A percentile compares a stretch with the other conserved stretches of the same genome.
phyloP scores from a whole-genome alignment of 208 protist species.

The Trypanosoma caninum region DNA sequence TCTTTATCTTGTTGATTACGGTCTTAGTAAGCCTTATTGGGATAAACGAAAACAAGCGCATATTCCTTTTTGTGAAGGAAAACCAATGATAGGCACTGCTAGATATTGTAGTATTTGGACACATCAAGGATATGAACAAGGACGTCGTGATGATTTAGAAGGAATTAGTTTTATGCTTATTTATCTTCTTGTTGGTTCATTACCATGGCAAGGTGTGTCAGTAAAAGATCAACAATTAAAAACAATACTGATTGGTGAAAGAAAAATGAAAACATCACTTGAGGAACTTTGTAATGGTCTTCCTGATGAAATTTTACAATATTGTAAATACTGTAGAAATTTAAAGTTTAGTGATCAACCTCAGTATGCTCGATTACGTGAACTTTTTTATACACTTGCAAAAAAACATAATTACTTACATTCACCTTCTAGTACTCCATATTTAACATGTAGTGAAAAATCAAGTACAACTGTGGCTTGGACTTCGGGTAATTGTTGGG shows the following conservation, averaged over 20 bases:
- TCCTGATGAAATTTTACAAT: constrained; percentile 64
- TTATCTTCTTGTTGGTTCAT: constrained; percentile 90
- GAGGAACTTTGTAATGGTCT: constrained; percentile 66
- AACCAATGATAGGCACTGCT: constrained; percentile 98
- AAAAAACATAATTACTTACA: constrained; percentile 3
- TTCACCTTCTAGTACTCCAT: background rate
- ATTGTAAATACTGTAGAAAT: constrained; percentile 69
- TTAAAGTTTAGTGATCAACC: constrained; percentile 73
- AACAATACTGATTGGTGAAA: constrained; percentile 78
- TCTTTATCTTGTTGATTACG: constrained; percentile 98
- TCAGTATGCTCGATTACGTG: constrained; percentile 77
- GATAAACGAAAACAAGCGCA: constrained; percentile 94
- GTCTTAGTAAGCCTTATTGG: constrained; percentile 98
- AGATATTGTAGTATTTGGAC: constrained; percentile 99
- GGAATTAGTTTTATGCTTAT: constrained; percentile 91
- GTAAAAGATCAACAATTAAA: constrained; percentile 72
- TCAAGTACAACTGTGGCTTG: too few relatives aligned
- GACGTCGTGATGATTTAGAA: constrained; percentile 93
- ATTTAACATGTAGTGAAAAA: background rate
- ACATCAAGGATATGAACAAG: constrained; percentile 97
- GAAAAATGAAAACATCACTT: constrained; percentile 70
- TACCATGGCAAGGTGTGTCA: constrained; percentile 93
- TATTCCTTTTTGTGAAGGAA: constrained; percentile 98
- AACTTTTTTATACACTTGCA: constrained; percentile 53
- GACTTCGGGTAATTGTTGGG: too few relatives aligned